These are phyloP conservation scores for Geranomyces michiganensis DNA, from an alignment of 192 early-diverging fungal species.

Conservation along the genomic window DNA sequence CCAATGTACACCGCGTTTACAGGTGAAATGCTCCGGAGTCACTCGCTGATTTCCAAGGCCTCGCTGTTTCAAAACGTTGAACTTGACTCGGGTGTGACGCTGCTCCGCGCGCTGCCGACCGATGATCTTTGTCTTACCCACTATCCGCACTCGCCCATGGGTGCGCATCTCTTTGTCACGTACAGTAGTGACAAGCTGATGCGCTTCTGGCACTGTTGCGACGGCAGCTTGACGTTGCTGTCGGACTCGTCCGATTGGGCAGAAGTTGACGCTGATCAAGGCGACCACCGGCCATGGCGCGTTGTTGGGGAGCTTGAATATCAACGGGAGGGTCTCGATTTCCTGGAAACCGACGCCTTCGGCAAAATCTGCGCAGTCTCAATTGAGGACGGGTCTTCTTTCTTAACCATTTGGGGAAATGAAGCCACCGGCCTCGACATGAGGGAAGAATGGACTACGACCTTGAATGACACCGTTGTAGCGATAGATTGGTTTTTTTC, in stretches of 20 bases:
- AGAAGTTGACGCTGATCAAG: neutral
- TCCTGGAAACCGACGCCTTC: constrained; percentile 41
- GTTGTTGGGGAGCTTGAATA: constrained; percentile 28
- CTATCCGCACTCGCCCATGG: constrained; percentile 35
- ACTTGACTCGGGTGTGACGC: neutral
- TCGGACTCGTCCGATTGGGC: neutral
- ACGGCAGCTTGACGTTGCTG: constrained; percentile 23
- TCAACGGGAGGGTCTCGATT: constrained; percentile 1
- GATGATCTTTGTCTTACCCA: constrained; percentile 31
- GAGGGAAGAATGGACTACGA: constrained; percentile 42
- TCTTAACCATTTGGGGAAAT: constrained; percentile 47
- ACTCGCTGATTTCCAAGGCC: neutral
- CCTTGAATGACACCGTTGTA: constrained; percentile 42
- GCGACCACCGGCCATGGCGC: constrained; percentile 15
- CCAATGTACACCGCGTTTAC: no score
- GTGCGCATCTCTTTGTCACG: constrained; percentile 41
- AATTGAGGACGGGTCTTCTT: neutral
- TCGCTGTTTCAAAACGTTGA: neutral
- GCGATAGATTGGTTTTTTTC: constrained; percentile 75
- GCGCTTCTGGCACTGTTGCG: constrained; percentile 34
- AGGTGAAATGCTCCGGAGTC: neutral
- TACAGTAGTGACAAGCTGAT: constrained; percentile 3
- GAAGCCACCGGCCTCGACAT: constrained; percentile 49
- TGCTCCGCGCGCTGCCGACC: constrained; percentile 25
- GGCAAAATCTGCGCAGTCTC: constrained; percentile 45